A percentile compares a stretch with the other conserved stretches of the same genome.
These are phyloP conservation scores for Geosmithia putterillii DNA, from an alignment of 2,329 filamentous ascomycete species.

Conservation along the genomic window DNA sequence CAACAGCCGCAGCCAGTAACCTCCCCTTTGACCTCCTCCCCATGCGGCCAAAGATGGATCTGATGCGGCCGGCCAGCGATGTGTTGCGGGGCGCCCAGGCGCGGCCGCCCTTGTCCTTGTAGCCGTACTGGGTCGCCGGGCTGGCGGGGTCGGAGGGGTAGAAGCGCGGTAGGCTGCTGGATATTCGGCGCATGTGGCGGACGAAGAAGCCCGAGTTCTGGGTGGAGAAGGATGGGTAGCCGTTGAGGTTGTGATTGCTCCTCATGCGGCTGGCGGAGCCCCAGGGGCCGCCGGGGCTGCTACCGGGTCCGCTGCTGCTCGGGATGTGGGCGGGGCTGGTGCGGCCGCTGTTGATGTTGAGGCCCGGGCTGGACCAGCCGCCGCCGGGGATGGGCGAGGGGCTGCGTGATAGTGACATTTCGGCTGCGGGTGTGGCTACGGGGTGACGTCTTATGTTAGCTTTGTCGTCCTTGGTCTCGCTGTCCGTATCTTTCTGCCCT, in stretches of 20 bases:
- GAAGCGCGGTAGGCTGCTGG: constrained; percentile 66
- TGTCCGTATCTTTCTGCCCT: too few relatives aligned
- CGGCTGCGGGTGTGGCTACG: constrained; percentile 39
- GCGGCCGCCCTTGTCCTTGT: constrained; percentile 66
- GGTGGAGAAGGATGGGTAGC: constrained; percentile 68
- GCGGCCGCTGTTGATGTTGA: constrained; percentile 60
- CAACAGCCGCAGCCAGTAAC: constrained; percentile 42
- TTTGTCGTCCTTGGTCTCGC: not conserved
- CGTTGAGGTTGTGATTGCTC: constrained; percentile 53
- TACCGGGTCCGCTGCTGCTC: not conserved
- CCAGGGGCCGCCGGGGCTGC: constrained; percentile 58
- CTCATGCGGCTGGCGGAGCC: constrained; percentile 63
- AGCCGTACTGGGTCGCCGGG: constrained; percentile 38
- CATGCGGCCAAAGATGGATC: constrained; percentile 34
- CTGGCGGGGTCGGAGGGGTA: constrained; percentile 22
- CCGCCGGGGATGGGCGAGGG: constrained; percentile 75
- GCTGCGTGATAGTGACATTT: constrained; percentile 79
- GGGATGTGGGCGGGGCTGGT: constrained; percentile 45
- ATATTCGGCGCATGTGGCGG: constrained; percentile 70
- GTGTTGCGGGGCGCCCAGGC: constrained; percentile 26
- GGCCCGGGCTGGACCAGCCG: constrained; percentile 78
- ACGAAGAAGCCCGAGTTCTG: constrained; percentile 80
- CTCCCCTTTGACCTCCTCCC: constrained; percentile 55
- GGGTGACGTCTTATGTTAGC: not conserved
- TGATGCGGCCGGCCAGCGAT: constrained; percentile 33